These are phyloP conservation scores for Funneliformis caledonium DNA, from an alignment of 371 early-diverging fungal genomes.

Conservation along the genomic window DNA sequence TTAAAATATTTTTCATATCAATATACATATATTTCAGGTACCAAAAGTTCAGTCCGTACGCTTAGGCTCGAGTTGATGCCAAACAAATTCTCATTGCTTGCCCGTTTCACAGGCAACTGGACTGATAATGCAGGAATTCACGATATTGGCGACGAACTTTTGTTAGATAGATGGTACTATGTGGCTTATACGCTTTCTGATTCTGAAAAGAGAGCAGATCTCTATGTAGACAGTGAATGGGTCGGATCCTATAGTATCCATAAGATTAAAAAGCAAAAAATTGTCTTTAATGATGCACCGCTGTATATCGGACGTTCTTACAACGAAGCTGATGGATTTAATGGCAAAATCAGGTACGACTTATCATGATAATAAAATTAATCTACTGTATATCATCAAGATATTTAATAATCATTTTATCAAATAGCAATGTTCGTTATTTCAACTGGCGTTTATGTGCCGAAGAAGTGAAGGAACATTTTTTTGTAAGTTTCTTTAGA, in stretches of 20 bases:
- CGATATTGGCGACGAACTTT: neutral
- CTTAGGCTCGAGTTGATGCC: neutral
- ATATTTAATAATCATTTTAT: constrained; percentile 11
- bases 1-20: neutral
- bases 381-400: neutral
- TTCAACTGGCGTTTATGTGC: constrained; percentile 34
- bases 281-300: constrained; percentile 13
- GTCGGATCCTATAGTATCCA: neutral
- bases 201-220: neutral
- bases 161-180: constrained; percentile 22
- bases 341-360: constrained; percentile 24
- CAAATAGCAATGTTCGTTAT: constrained; percentile 30
- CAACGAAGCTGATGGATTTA: neutral
- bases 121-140: neutral
- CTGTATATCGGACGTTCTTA: constrained; percentile 13
- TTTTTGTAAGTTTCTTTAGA: neutral
- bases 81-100: neutral
- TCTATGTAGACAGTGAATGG: constrained; percentile 2
- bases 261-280: neutral
- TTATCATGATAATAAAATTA: neutral
- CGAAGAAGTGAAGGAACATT: constrained; percentile 27
- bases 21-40: neutral
- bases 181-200: constrained; percentile 15
- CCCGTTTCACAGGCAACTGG: neutral
- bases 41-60: neutral